phyloP scores from a whole-genome alignment of 345 rosid species.

The Eucalyptus marginata region DNA sequence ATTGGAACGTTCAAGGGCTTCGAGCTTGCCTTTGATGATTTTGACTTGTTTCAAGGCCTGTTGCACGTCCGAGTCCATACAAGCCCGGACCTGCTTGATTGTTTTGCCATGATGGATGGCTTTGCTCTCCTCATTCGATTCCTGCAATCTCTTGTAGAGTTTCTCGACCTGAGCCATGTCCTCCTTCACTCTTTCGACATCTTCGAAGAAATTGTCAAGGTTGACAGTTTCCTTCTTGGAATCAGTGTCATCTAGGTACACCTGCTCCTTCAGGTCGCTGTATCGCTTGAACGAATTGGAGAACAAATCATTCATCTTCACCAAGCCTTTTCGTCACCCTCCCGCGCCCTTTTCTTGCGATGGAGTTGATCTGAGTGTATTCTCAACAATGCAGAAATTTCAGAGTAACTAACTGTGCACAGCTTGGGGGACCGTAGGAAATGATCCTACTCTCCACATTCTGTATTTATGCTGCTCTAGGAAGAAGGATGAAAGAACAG shows the following conservation, averaged over 20 bases:
- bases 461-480: background rate
- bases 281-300: slow-evolving; percentile 73
- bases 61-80: slow-evolving; percentile 52
- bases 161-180: slow-evolving; percentile 50
- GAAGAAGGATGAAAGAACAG: background rate
- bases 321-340: background rate
- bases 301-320: slow-evolving; percentile 71
- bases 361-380: background rate
- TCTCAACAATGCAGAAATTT: background rate
- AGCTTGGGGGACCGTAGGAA: background rate
- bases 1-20: slow-evolving; percentile 58
- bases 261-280: slow-evolving; percentile 56
- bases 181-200: slow-evolving; percentile 58
- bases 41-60: slow-evolving; percentile 64
- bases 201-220: slow-evolving; percentile 77
- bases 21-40: slow-evolving; percentile 55
- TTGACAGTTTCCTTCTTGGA: slow-evolving; percentile 43
- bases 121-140: slow-evolving; percentile 69
- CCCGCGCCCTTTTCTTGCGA: background rate
- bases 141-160: slow-evolving; percentile 53
- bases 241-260: slow-evolving; percentile 45
- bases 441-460: background rate
- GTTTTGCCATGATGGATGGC: slow-evolving; percentile 46
- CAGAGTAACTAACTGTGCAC: background rate
- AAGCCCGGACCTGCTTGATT: slow-evolving; percentile 41